Percentiles rank a stretch among this genome's conserved stretches.
phyloP scores from a whole-genome alignment of 306 rosid genomes.

The Citrullus colocynthis region DNA sequence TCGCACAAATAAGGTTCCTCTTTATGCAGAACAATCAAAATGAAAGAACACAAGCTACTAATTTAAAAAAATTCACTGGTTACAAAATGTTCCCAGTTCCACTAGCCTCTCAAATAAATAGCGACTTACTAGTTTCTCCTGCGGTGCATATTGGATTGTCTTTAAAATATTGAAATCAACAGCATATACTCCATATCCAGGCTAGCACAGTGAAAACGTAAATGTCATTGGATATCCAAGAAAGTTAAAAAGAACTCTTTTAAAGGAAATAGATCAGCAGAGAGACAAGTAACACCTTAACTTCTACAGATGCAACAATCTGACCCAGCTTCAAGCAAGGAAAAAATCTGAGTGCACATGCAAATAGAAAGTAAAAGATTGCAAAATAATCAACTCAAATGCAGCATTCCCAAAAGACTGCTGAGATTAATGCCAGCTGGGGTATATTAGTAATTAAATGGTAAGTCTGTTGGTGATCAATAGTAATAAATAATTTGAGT shows the following conservation, averaged over 20 bases:
- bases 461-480: not conserved
- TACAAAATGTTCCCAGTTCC: not conserved
- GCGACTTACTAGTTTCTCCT: slow-evolving; percentile 61
- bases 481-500: not conserved
- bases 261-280: not conserved
- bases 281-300: slow-evolving; percentile 36
- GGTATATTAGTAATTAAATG: not conserved
- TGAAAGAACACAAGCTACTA: not conserved
- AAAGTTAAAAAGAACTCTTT: not conserved
- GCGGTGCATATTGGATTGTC: slow-evolving; percentile 15
- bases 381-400: not conserved
- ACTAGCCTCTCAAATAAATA: not conserved
- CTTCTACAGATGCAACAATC: slow-evolving; percentile 46
- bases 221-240: not conserved
- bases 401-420: not conserved
- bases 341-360: slow-evolving; percentile 45
- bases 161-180: slow-evolving; percentile 59
- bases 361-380: not conserved
- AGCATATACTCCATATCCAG: slow-evolving; percentile 63
- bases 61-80: not conserved
- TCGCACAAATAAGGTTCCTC: not conserved
- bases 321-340: slow-evolving; percentile 55
- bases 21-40: not conserved
- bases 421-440: not conserved
- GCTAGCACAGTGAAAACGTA: slow-evolving; percentile 33